Evolutionary conservation across 2,329 filamentous ascomycete species (phyloP).

Genomic region (Xylaria sp.): DNA sequence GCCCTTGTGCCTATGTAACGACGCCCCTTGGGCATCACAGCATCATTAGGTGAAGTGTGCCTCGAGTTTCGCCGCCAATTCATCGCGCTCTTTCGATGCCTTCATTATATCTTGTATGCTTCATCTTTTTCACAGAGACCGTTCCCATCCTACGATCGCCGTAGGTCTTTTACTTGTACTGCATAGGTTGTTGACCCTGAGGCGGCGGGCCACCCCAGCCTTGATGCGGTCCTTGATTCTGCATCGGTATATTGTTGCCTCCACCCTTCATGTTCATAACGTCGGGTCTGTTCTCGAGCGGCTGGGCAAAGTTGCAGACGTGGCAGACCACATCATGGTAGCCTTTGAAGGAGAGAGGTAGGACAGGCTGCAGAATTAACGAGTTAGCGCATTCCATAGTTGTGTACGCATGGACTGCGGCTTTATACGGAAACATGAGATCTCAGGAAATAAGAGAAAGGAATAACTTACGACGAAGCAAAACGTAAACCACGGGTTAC

Average conservation of each 20-base stretch:
- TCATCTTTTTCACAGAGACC: not conserved
- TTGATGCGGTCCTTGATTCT: constrained; percentile 45
- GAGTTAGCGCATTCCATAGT: constrained; percentile 20
- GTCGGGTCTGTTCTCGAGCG: constrained; percentile 67
- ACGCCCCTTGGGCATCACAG: not conserved
- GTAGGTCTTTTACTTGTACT: constrained; percentile 39
- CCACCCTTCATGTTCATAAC: constrained; percentile 63
- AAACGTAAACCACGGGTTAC: constrained; percentile 80
- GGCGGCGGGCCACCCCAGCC: constrained; percentile 40
- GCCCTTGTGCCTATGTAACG: constrained; percentile 7
- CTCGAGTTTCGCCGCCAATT: not conserved
- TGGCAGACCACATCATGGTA: constrained; percentile 78
- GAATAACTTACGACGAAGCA: constrained; percentile 73
- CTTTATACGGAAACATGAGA: not conserved
- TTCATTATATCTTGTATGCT: not conserved
- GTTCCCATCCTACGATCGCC: not conserved
- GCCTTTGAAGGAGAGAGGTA: constrained; percentile 75
- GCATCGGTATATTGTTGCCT: constrained; percentile 52
- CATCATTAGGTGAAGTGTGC: constrained; percentile 3
- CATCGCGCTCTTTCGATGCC: not conserved
- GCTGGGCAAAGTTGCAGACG: constrained; percentile 81
- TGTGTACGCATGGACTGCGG: not conserved
- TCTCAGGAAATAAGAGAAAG: not conserved
- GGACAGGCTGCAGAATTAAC: constrained; percentile 64
- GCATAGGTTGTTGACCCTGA: constrained; percentile 45